Percentiles rank a stretch among this genome's conserved stretches.
Conservation (phyloP, 2,329 filamentous ascomycete genomes). For the Aspergillus niger region DNA sequence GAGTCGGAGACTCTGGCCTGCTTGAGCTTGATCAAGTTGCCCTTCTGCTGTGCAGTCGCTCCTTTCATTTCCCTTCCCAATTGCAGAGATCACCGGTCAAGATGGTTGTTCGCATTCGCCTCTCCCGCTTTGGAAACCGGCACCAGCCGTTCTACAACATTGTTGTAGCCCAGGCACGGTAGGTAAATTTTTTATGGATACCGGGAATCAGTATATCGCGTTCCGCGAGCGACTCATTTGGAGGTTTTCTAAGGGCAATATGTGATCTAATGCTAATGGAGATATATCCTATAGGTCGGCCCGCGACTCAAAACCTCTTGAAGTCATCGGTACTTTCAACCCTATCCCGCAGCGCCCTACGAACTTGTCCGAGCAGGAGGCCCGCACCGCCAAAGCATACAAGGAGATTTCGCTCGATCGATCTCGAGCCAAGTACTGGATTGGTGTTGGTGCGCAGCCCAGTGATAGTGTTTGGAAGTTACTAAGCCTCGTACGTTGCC, state of each 20-base stretch:
- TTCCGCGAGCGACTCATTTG: not conserved
- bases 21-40: slow-evolving; percentile 13
- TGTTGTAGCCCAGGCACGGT: slow-evolving; percentile 90
- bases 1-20: slow-evolving; percentile 21
- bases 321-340: slow-evolving; percentile 77
- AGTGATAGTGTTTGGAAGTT: slow-evolving; percentile 86
- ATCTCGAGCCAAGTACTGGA: slow-evolving; percentile 85
- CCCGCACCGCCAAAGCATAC: slow-evolving; percentile 65
- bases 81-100: slow-evolving; percentile 28
- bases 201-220: not conserved
- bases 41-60: slow-evolving; percentile 8
- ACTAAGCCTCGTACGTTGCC: slow-evolving; percentile 69
- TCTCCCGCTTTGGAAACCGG: slow-evolving; percentile 87
- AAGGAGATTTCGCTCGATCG: slow-evolving; percentile 91
- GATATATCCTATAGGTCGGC: slow-evolving; percentile 65
- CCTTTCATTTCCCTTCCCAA: not conserved
- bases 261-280: slow-evolving; percentile 6
- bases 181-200: slow-evolving; percentile 34
- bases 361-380: slow-evolving; percentile 50
- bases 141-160: slow-evolving; percentile 97
- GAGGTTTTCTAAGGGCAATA: not conserved
- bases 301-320: slow-evolving; percentile 82
- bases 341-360: slow-evolving; percentile 58
- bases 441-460: slow-evolving; percentile 94
- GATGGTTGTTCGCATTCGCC: slow-evolving; percentile 93